Percentiles rank a stretch among this genome's conserved stretches.
Conservation (phyloP, 805 yeast genomes). For the Peterozyma toletana region DNA sequence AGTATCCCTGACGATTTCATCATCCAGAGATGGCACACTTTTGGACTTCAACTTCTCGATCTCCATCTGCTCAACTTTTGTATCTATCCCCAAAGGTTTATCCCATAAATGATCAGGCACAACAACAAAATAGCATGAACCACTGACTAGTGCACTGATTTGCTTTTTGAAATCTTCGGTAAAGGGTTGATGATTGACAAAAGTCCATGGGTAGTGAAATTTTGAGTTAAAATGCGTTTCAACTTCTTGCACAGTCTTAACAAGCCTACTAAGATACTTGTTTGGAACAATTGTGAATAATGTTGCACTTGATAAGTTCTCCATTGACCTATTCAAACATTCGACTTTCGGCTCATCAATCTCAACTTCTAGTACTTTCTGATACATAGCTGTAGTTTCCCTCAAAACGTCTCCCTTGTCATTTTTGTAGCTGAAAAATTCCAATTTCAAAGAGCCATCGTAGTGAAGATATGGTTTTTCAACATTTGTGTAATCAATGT, state of each 20-base stretch:
- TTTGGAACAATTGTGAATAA: slow-evolving; percentile 58
- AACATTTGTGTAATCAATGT: too few relatives aligned
- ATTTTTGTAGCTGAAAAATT: too few relatives aligned
- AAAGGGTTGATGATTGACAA: slow-evolving; percentile 79
- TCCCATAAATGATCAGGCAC: slow-evolving; percentile 42
- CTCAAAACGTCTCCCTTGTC: too few relatives aligned
- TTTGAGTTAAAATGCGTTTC: slow-evolving; percentile 62
- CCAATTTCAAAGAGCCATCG: too few relatives aligned
- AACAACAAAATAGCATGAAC: slow-evolving; percentile 19
- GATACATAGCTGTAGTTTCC: too few relatives aligned
- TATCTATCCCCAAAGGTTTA: slow-evolving; percentile 36
- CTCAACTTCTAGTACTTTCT: too few relatives aligned
- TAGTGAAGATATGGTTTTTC: too few relatives aligned
- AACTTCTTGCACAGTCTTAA: slow-evolving; percentile 41
- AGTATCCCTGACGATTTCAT: slow-evolving; percentile 72
- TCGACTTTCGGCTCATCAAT: slow-evolving; percentile 43
- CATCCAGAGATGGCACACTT: slow-evolving; percentile 52
- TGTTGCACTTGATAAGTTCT: slow-evolving; percentile 52
- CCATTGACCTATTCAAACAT: slow-evolving; percentile 21
- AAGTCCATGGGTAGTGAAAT: slow-evolving; percentile 88
- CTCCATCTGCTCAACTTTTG: slow-evolving; percentile 24
- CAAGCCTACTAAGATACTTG: slow-evolving; percentile 38
- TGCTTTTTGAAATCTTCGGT: slow-evolving; percentile 60
- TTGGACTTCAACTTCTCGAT: slow-evolving; percentile 28
- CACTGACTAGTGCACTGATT: slow-evolving; percentile 31